Percentiles rank a stretch among this genome's conserved stretches.
Conservation (phyloP, 2,329 filamentous ascomycete species). For the Alternaria ethzedia region DNA sequence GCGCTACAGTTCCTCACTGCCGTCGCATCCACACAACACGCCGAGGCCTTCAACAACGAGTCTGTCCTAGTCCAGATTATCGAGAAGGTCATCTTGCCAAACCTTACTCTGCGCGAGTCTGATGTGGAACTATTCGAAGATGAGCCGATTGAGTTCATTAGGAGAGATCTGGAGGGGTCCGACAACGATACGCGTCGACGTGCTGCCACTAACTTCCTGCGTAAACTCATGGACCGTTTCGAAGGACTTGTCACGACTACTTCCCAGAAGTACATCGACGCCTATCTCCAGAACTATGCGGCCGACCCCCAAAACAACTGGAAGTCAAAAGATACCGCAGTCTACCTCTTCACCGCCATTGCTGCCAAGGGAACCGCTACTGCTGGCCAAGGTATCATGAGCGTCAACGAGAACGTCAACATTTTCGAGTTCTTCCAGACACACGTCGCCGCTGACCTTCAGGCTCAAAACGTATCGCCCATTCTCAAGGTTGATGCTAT, state of each 20-base stretch:
- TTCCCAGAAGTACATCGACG: constrained; percentile 85
- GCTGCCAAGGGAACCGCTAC: constrained; percentile 91
- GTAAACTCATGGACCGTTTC: constrained; percentile 87
- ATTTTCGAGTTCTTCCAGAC: constrained; percentile 95
- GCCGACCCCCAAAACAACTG: constrained; percentile 74
- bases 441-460: constrained; percentile 86
- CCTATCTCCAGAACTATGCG: constrained; percentile 78
- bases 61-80: constrained; percentile 83
- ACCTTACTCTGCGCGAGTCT: constrained; percentile 87
- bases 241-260: constrained; percentile 83
- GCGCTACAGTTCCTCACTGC: constrained; percentile 93
- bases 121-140: constrained; percentile 97
- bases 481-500: constrained; percentile 97
- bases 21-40: constrained; percentile 78
- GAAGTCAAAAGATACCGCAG: constrained; percentile 98
- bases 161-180: constrained; percentile 91
- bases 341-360: constrained; percentile 93
- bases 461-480: constrained; percentile 74
- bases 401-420: constrained; percentile 79
- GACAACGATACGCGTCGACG: constrained; percentile 92
- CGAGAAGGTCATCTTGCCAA: constrained; percentile 94
- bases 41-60: constrained; percentile 83
- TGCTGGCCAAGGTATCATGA: constrained; percentile 86
- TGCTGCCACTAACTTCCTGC: constrained; percentile 92
- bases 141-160: constrained; percentile 97